phyloP scores from a whole-genome alignment of 768 basidiomycete species.

The Trametes cinnabarina region DNA sequence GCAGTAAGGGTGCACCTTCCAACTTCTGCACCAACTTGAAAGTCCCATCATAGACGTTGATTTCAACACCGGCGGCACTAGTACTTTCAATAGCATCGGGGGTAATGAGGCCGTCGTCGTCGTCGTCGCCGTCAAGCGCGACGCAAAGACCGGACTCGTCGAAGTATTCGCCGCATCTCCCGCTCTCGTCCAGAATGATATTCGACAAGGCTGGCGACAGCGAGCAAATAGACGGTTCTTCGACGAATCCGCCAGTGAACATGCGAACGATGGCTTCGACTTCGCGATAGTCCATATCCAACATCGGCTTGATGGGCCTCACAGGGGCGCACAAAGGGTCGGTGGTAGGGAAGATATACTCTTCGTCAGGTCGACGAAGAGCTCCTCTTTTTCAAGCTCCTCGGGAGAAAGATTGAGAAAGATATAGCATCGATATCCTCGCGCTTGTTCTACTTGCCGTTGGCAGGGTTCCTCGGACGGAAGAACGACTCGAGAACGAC shows the following conservation, averaged over 20 bases:
- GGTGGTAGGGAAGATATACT: background rate
- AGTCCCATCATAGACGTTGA: constrained; percentile 7
- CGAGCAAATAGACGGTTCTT: background rate
- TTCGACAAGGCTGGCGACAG: background rate
- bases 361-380: background rate
- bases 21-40: background rate
- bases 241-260: background rate
- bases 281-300: background rate
- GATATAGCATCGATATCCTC: background rate
- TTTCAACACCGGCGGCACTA: background rate
- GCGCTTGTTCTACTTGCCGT: background rate
- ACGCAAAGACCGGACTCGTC: background rate
- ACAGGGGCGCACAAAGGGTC: background rate
- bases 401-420: background rate
- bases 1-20: background rate
- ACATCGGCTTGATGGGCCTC: background rate
- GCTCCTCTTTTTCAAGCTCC: background rate
- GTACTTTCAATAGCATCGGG: background rate
- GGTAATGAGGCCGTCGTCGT: background rate
- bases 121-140: background rate
- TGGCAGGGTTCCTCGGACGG: constrained; percentile 45
- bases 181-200: background rate
- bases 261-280: constrained; percentile 2
- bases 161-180: background rate
- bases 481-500: constrained; percentile 59